A percentile compares a stretch with the other conserved stretches of the same genome.
Conservation (phyloP, 768 basidiomycete species). For the Boletus coccyginus region DNA sequence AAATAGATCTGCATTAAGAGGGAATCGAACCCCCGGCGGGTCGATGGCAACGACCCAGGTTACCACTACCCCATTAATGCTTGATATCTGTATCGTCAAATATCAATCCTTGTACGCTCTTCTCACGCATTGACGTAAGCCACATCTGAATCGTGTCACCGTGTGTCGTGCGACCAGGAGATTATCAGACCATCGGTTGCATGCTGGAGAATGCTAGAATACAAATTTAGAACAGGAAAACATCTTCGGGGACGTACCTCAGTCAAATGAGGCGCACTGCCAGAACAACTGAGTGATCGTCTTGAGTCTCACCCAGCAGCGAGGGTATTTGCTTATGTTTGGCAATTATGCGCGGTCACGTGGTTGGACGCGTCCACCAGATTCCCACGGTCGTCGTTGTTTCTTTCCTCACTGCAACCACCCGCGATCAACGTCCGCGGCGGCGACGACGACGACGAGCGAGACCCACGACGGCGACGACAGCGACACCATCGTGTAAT, state of each 20-base stretch:
- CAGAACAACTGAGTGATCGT: too few relatives aligned
- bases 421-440: constrained; percentile 8
- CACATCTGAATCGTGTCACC: not conserved
- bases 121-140: too few relatives aligned
- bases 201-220: too few relatives aligned
- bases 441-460: constrained; percentile 20
- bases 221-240: too few relatives aligned
- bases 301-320: too few relatives aligned
- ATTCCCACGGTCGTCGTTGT: constrained; percentile 29
- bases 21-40: constrained; percentile 90
- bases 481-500: constrained; percentile 7
- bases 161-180: too few relatives aligned
- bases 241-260: too few relatives aligned
- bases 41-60: constrained; percentile 72
- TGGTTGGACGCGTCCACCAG: constrained; percentile 23
- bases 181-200: too few relatives aligned
- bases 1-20: constrained; percentile 60
- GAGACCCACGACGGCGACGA: constrained; percentile 21
- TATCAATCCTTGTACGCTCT: too few relatives aligned
- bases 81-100: too few relatives aligned
- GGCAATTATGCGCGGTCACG: constrained; percentile 25
- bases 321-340: constrained; percentile 15
- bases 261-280: too few relatives aligned
- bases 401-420: constrained; percentile 11
- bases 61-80: constrained; percentile 66